A percentile compares a stretch with the other conserved stretches of the same genome.
phyloP scores from a whole-genome alignment of 2,329 filamentous ascomycete genomes.

The Cytospora paraplurivora region DNA sequence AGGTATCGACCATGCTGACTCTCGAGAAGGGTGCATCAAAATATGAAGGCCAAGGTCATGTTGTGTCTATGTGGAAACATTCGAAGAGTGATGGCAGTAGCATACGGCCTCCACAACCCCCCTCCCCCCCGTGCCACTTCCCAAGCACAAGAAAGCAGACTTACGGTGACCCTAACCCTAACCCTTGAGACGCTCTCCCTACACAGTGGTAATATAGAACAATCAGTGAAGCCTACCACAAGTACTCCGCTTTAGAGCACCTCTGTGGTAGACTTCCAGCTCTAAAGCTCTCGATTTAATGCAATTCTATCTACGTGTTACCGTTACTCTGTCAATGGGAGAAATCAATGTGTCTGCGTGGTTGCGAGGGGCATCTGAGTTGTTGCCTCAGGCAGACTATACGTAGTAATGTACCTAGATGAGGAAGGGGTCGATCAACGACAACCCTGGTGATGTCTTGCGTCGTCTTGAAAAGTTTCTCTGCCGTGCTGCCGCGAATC shows the following conservation, averaged over 20 bases:
- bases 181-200: not conserved
- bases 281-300: not conserved
- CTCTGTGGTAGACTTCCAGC: no score
- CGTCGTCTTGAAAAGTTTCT: constrained; percentile 26
- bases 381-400: constrained; percentile 1
- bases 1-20: no score
- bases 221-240: no score
- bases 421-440: not conserved
- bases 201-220: no score
- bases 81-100: no score
- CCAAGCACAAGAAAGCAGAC: no score
- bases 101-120: no score
- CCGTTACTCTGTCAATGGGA: not conserved
- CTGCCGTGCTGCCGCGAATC: constrained; percentile 1
- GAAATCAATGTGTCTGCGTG: not conserved
- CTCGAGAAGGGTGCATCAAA: no score
- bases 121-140: no score
- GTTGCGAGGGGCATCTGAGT: not conserved
- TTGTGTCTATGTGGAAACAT: no score
- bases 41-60: no score
- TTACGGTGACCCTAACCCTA: not conserved
- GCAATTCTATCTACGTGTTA: not conserved
- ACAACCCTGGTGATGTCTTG: constrained; percentile 25
- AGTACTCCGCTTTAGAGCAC: no score
- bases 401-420: not conserved